Percentiles rank a stretch among this genome's conserved stretches.
Evolutionary conservation across 495 filamentous ascomycete genomes (phyloP).

Genomic region (Terfezia claveryi): DNA sequence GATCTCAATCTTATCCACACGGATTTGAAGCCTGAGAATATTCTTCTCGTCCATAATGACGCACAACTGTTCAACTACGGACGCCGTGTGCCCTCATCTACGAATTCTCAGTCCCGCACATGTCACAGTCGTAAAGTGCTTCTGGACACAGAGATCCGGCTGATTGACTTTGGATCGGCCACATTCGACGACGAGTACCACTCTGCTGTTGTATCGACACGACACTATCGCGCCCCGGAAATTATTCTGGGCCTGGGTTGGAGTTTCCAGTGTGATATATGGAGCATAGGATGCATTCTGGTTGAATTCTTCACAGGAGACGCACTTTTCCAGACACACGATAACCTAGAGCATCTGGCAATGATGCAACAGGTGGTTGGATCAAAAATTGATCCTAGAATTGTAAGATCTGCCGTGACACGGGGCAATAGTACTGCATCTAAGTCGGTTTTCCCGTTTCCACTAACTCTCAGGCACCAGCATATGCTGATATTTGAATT

Average conservation of each 20-base stretch:
- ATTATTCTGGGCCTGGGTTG: slow-evolving; percentile 93
- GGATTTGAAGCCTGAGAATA: slow-evolving; percentile 95
- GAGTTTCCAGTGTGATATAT: slow-evolving; percentile 95
- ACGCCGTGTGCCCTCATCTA: slow-evolving; percentile 79
- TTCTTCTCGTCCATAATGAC: slow-evolving; percentile 66
- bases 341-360: slow-evolving; percentile 93
- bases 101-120: slow-evolving; percentile 47
- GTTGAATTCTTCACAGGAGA: slow-evolving; percentile 99
- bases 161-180: slow-evolving; percentile 95
- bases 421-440: slow-evolving; percentile 53
- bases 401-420: slow-evolving; percentile 53
- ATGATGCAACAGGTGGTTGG: slow-evolving; percentile 95
- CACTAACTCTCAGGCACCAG: not conserved
- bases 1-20: slow-evolving; percentile 97
- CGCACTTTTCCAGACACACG: slow-evolving; percentile 91
- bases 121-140: slow-evolving; percentile 72
- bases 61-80: slow-evolving; percentile 98
- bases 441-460: slow-evolving; percentile 37
- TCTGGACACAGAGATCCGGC: slow-evolving; percentile 81
- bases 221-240: slow-evolving; percentile 89
- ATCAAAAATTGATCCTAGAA: slow-evolving; percentile 43
- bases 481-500: not conserved
- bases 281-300: slow-evolving; percentile 96
- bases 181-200: slow-evolving; percentile 98
- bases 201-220: slow-evolving; percentile 85